Evolutionary conservation across 306 rosid genomes (phyloP).

Genomic region (Lagenaria siceraria): DNA sequence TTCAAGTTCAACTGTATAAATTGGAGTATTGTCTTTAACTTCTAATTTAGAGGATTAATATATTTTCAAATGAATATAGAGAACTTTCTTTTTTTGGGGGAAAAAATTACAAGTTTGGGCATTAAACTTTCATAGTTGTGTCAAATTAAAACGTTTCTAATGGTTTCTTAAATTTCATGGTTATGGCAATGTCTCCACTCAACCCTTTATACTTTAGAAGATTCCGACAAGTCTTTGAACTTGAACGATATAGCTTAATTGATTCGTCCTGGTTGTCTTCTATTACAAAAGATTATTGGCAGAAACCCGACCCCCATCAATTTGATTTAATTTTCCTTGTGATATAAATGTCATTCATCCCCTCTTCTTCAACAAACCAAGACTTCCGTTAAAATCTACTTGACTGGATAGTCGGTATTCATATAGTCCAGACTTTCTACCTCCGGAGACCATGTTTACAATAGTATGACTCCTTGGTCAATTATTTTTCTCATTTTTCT

Average conservation of each 20-base stretch:
- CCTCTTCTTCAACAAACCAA: not conserved
- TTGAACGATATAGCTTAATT: not conserved
- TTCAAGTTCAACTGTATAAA: not conserved
- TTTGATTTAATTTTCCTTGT: not conserved
- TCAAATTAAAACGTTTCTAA: not conserved
- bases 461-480: not conserved
- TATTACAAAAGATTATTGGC: not conserved
- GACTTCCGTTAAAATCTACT: not conserved
- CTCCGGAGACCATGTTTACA: not conserved
- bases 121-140: not conserved
- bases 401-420: not conserved
- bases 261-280: not conserved
- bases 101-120: not conserved
- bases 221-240: not conserved
- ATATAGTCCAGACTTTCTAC: not conserved
- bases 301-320: not conserved
- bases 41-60: not conserved
- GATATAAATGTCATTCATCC: not conserved
- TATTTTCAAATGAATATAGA: not conserved
- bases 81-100: not conserved
- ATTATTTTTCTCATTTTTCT: not conserved
- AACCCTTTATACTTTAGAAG: not conserved
- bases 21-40: not conserved
- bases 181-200: not conserved
- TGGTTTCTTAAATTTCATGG: not conserved